Evolutionary conservation across 148 eudicot species (phyloP), one percentile per base, ranked within the genome.

Genomic region (Rhododendron griersonianum): DNA sequence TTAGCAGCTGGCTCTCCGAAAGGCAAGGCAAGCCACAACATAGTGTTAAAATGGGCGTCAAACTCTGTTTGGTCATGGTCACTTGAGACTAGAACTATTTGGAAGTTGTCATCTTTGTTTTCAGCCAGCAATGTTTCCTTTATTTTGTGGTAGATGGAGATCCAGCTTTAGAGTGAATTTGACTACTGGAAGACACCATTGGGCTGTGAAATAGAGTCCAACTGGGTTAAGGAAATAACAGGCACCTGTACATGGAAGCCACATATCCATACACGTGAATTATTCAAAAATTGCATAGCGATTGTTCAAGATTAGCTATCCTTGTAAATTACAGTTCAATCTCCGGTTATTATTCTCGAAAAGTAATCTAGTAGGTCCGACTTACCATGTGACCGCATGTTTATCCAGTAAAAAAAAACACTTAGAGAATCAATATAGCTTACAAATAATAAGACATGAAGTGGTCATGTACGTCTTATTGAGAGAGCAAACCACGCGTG

Each of bases 11-110:
- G 90, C 74, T 94, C 95, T 21, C 90, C 87, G 6, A 86, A 93
- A 37, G 98, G 94, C 28, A 94, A 2, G 18, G 98, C 93, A 67
- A 92, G 90, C 98, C 98, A 94, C n/a, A 94, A 95, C 95, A 94
- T 92, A 48, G 90, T 86, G 48, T 63, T 79, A 44, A 90, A 93
- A 82, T 88, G 88, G 10, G 91, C 81, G 5, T 86, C 84, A 51
- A 93, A 94, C 37, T 90, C 87, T 16, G 84, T 25, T 86, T 90
- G 87, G 84, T 93, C 88, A 2, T 57, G 86, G 86, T 94, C 98
- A 65, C 90, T 93, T 48, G 95, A 92, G 1, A 94, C 76, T 5
- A 89, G 90, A 4, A 94, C 90, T 30, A 94, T 89, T 86, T 93
- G 95, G 28, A 94, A 93, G 83, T 85, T 92, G 59, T 90, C 87